Conservation (phyloP, 768 basidiomycete genomes). For the Leccinum variicolor region DNA sequence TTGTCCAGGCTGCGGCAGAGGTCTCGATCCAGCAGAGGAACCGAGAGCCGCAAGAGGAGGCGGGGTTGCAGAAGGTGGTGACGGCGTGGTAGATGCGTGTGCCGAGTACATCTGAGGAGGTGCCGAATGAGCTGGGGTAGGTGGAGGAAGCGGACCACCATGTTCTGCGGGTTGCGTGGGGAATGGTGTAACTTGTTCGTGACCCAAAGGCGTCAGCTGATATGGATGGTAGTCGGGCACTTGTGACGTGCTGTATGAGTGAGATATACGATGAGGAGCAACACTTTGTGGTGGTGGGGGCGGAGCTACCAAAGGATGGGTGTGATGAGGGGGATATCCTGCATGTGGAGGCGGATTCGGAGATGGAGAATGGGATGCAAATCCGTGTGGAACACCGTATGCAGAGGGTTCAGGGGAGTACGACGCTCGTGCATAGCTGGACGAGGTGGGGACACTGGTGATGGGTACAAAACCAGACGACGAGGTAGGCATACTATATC, state of each 20-base stretch:
- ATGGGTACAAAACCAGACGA: constrained; percentile 71
- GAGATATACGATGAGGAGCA: constrained; percentile 20
- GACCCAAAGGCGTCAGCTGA: constrained; percentile 12
- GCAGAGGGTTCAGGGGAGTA: constrained; percentile 33
- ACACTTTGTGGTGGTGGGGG: constrained; percentile 11
- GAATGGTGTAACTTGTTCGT: constrained; percentile 23
- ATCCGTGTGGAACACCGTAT: constrained; percentile 37
- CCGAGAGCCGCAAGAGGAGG: constrained; percentile 1
- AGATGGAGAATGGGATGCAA: constrained; percentile 34
- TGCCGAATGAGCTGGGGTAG: constrained; percentile 21
- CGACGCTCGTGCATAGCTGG: constrained; percentile 35
- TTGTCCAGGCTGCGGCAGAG: constrained; percentile 31
- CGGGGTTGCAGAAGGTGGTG: constrained; percentile 24
- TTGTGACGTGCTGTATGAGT: constrained; percentile 29
- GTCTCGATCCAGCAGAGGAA: constrained; percentile 23
- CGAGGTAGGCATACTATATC: constrained; percentile 63
- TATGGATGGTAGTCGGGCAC: constrained; percentile 26
- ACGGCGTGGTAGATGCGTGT: constrained; percentile 17
- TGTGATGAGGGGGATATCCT: constrained; percentile 20
- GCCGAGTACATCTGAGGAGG: constrained; percentile 25
- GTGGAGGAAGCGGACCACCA: constrained; percentile 15
- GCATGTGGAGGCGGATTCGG: constrained; percentile 13
- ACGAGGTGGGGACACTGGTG: constrained; percentile 32
- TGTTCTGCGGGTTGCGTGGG: constrained; percentile 27
- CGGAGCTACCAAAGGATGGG: constrained; percentile 1